Conservation (phyloP, 768 basidiomycete species). For the Rhizopogon roseolus region DNA sequence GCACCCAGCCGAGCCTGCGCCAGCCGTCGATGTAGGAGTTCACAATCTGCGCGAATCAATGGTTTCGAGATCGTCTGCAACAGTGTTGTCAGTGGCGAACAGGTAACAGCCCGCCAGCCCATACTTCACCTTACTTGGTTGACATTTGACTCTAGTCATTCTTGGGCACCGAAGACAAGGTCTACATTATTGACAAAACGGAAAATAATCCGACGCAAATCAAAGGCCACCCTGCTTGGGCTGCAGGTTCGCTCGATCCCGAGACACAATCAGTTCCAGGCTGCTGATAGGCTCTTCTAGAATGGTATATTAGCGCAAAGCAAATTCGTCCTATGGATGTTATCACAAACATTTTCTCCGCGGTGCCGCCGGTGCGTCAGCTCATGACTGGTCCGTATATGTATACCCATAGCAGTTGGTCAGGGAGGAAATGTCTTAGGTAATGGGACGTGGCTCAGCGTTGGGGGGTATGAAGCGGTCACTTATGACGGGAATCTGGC, state of each 20-base stretch:
- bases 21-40: no score
- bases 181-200: constrained; percentile 76
- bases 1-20: no score
- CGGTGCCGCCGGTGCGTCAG: constrained; percentile 53
- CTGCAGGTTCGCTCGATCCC: constrained; percentile 39
- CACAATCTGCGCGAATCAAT: no score
- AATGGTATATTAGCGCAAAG: constrained; percentile 55
- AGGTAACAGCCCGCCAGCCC: constrained; percentile 34
- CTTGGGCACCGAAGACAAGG: constrained; percentile 40
- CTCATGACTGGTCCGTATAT: background rate
- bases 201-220: constrained; percentile 66
- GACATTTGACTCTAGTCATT: constrained; percentile 29
- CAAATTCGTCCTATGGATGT: constrained; percentile 68
- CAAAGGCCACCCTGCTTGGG: constrained; percentile 71
- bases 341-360: constrained; percentile 79
- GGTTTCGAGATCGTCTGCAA: constrained; percentile 66
- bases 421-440: constrained; percentile 48
- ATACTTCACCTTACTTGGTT: background rate
- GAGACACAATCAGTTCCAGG: background rate
- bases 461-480: constrained; percentile 71
- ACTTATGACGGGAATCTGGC: constrained; percentile 51
- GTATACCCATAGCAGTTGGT: background rate
- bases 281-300: constrained; percentile 14
- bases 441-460: constrained; percentile 79
- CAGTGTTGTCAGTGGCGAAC: constrained; percentile 73